Evolutionary conservation across 1,284 basidiomycete species (phyloP).

Genomic region (Anthracocystis panici-leucophaei): DNA sequence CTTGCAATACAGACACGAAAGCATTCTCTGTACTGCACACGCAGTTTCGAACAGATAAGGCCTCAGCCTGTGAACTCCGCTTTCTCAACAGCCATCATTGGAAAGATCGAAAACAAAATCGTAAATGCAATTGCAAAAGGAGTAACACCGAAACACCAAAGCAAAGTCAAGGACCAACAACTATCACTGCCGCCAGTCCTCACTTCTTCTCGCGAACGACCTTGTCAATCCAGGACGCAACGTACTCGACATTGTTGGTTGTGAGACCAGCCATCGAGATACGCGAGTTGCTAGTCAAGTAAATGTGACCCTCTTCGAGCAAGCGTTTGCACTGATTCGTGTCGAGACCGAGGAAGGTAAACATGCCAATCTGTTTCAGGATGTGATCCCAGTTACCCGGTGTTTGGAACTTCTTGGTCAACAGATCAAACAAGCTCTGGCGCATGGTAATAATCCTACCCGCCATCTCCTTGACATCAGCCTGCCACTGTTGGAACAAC

Average conservation of each 20-base stretch:
- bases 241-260: slow-evolving; percentile 74
- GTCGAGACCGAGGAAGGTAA: slow-evolving; percentile 66
- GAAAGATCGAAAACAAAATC: background rate
- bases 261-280: slow-evolving; percentile 94
- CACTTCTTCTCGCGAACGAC: slow-evolving; percentile 60
- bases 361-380: slow-evolving; percentile 68
- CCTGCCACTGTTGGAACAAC: slow-evolving; percentile 87
- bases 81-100: background rate
- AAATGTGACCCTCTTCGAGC: slow-evolving; percentile 84
- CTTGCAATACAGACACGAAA: background rate
- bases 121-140: slow-evolving; percentile 21
- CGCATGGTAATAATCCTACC: slow-evolving; percentile 91
- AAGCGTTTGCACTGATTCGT: slow-evolving; percentile 78
- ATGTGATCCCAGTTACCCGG: slow-evolving; percentile 84
- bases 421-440: slow-evolving; percentile 79
- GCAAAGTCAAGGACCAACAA: background rate
- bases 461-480: slow-evolving; percentile 91
- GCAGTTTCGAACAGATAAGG: no score
- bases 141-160: background rate
- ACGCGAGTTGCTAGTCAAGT: slow-evolving; percentile 85
- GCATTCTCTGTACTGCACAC: background rate
- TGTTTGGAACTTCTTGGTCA: slow-evolving; percentile 87
- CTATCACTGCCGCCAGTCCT: background rate
- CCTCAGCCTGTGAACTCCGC: background rate
- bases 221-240: slow-evolving; percentile 67